Evolutionary conservation across 2,329 filamentous ascomycete species (phyloP).

Genomic region (Hymenoscyphus albidus): DNA sequence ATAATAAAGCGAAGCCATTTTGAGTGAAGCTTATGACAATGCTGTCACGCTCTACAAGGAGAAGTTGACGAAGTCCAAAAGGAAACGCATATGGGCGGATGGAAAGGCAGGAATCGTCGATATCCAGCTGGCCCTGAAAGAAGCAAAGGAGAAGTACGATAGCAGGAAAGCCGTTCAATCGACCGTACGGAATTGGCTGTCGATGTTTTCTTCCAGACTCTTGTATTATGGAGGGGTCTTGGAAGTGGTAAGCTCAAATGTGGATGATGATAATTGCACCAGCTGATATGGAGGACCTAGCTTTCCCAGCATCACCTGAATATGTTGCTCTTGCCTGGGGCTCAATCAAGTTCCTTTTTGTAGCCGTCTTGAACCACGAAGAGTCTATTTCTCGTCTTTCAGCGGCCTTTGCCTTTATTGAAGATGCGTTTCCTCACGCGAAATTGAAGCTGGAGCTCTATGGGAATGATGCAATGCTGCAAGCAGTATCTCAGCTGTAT

Average conservation of each 20-base stretch:
- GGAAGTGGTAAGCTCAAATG: background rate
- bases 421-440: conserved; percentile 14
- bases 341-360: conserved; percentile 16
- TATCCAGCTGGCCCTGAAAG: conserved; percentile 4
- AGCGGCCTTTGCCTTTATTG: conserved; percentile 10
- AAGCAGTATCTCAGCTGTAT: conserved; percentile 27
- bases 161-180: background rate
- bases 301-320: conserved; percentile 12
- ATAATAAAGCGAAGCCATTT: background rate
- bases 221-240: conserved; percentile 10
- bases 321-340: conserved; percentile 20
- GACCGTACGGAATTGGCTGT: background rate
- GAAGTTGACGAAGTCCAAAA: background rate
- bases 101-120: background rate
- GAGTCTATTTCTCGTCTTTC: conserved; percentile 8
- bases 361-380: conserved; percentile 16
- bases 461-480: conserved; percentile 25
- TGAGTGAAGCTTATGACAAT: background rate
- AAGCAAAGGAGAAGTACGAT: conserved; percentile 14
- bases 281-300: background rate
- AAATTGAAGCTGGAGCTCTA: conserved; percentile 18
- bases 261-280: background rate
- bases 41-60: background rate
- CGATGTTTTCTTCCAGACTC: background rate
- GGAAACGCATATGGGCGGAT: background rate